Percentiles rank a stretch among this genome's conserved stretches.
These are phyloP conservation scores for Pinus albicaulis DNA, from an alignment of 75 land plant genomes.

Conservation along the genomic window DNA sequence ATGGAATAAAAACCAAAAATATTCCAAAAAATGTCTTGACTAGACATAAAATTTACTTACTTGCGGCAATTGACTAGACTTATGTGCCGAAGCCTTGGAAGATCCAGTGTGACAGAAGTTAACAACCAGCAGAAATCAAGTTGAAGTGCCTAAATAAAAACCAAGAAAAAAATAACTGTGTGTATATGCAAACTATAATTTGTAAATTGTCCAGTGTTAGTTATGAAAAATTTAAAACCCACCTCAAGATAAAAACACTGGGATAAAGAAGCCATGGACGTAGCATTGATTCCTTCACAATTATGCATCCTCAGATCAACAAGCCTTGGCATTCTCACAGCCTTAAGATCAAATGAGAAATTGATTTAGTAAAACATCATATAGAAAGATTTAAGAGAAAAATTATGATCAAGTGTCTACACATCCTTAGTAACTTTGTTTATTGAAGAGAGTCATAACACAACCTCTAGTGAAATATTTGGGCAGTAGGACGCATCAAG, in stretches of 20 bases:
- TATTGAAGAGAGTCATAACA: background rate
- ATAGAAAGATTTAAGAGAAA: background rate
- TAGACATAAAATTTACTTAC: conserved; percentile 30
- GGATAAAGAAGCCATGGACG: conserved; percentile 89
- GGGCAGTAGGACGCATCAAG: conserved; percentile 95
- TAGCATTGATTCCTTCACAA: conserved; percentile 94
- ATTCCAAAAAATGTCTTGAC: too few relatives aligned
- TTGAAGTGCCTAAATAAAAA: conserved; percentile 59
- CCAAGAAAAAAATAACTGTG: background rate
- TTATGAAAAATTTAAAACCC: background rate
- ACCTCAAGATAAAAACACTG: conserved; percentile 83
- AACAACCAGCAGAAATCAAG: conserved; percentile 78
- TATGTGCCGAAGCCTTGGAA: conserved; percentile 62
- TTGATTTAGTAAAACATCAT: background rate
- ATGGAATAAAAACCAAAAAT: too few relatives aligned
- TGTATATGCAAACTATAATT: background rate
- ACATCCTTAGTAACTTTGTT: background rate
- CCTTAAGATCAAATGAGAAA: conserved; percentile 30
- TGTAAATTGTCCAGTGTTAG: background rate
- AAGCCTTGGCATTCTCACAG: conserved; percentile 81
- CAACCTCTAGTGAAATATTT: conserved; percentile 73
- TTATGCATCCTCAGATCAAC: conserved; percentile 73
- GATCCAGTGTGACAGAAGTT: conserved; percentile 81
- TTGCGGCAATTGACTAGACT: conserved; percentile 80
- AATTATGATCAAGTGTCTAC: background rate